A percentile compares a stretch with the other conserved stretches of the same genome.
Conservation (phyloP, 2,329 filamentous ascomycete species). For the Lecanicillium sp. region DNA sequence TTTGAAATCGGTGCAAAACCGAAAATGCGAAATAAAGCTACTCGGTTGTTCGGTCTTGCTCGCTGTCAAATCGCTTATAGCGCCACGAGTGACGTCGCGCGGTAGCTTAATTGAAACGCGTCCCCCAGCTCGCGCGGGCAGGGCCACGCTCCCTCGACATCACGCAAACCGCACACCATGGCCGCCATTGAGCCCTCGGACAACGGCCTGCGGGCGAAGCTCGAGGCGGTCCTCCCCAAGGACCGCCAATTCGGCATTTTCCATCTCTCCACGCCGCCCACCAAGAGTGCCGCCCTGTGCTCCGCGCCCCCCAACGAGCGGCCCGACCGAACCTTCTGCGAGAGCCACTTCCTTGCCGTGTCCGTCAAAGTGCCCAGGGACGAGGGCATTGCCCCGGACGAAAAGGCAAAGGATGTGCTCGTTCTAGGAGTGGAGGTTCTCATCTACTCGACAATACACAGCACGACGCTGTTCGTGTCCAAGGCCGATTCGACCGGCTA, state of each 20-base stretch:
- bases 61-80: too few species aligned
- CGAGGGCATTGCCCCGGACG: background rate
- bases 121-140: background rate
- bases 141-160: background rate
- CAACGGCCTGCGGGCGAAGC: constrained; percentile 15
- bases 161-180: background rate
- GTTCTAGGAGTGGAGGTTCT: constrained; percentile 82
- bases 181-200: background rate
- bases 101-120: constrained; percentile 12
- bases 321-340: constrained; percentile 74
- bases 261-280: constrained; percentile 82
- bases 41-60: too few species aligned
- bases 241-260: constrained; percentile 61
- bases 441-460: constrained; percentile 73
- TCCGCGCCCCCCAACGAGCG: constrained; percentile 66
- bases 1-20: too few species aligned
- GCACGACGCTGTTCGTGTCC: constrained; percentile 87
- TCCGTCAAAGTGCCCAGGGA: constrained; percentile 34
- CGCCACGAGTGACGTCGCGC: constrained; percentile 9
- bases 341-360: constrained; percentile 67
- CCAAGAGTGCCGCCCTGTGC: constrained; percentile 68
- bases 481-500: constrained; percentile 97
- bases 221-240: constrained; percentile 48
- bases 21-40: too few species aligned
- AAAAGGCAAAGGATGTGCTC: constrained; percentile 48